These are phyloP conservation scores for Leishmania tarentolae DNA, from an alignment of 208 protist genomes.

Conservation along the genomic window DNA sequence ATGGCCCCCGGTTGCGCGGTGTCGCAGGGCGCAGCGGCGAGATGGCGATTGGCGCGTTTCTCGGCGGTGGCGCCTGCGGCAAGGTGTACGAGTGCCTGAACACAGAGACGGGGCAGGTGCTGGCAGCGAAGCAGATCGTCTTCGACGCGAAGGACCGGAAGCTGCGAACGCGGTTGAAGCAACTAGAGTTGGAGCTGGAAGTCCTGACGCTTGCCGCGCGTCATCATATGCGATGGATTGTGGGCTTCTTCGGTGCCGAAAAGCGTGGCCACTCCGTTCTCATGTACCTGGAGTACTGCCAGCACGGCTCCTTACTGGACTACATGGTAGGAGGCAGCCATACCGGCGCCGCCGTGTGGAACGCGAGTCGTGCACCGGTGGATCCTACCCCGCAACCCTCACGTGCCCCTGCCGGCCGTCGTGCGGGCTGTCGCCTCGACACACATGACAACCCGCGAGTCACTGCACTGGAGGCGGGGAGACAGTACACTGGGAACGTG, in stretches of 20 bases:
- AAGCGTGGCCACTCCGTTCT: slow-evolving; percentile 87
- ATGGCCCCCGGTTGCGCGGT: slow-evolving; percentile 55
- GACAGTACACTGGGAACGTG: background rate
- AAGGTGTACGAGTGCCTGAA: slow-evolving; percentile 91
- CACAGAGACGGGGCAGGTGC: slow-evolving; percentile 72
- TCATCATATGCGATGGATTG: slow-evolving; percentile 78
- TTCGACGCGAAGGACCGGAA: slow-evolving; percentile 89
- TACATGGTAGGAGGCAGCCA: slow-evolving; percentile 63
- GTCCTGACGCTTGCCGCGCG: slow-evolving; percentile 75
- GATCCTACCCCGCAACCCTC: background rate
- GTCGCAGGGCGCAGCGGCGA: slow-evolving; percentile 61
- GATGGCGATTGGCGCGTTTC: slow-evolving; percentile 77
- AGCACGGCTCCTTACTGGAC: slow-evolving; percentile 78
- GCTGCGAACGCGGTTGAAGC: slow-evolving; percentile 55
- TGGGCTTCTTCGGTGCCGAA: slow-evolving; percentile 85
- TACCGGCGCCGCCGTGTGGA: slow-evolving; percentile 34
- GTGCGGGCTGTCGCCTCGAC: background rate
- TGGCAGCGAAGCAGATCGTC: slow-evolving; percentile 86
- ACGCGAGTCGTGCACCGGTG: background rate
- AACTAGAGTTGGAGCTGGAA: slow-evolving; percentile 84
- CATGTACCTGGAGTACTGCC: slow-evolving; percentile 92
- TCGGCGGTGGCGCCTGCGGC: slow-evolving; percentile 86
- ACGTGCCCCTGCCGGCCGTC: too few species aligned
- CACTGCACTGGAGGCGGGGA: slow-evolving; percentile 14
- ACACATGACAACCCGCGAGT: background rate